Conservation (phyloP, 2,329 filamentous ascomycete genomes). For the Stagonosporopsis tanaceti region DNA sequence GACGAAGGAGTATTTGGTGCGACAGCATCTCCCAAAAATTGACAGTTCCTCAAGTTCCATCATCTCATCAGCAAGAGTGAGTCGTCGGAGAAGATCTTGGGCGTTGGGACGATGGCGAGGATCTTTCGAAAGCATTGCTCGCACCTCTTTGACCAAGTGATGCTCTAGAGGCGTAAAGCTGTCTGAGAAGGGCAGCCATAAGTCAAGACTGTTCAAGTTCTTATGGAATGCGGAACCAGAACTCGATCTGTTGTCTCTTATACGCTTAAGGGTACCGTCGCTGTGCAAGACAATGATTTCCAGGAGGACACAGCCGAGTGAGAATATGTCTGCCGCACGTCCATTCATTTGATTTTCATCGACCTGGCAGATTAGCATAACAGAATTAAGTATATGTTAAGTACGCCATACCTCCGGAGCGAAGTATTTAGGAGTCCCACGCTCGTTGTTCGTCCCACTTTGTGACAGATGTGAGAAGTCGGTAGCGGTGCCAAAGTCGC, state of each 20-base stretch:
- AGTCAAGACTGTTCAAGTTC: background rate
- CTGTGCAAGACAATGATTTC: constrained; percentile 68
- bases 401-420: constrained; percentile 24
- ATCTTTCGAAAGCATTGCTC: background rate
- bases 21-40: background rate
- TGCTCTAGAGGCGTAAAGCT: background rate
- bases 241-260: constrained; percentile 52
- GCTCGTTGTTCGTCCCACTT: constrained; percentile 34
- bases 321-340: constrained; percentile 70
- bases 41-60: background rate
- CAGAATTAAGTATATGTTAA: too few species aligned
- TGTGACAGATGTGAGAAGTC: constrained; percentile 32
- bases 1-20: background rate
- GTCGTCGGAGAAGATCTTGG: background rate
- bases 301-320: constrained; percentile 74
- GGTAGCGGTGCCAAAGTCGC: constrained; percentile 34
- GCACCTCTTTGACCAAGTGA: background rate
- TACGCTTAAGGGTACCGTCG: constrained; percentile 66
- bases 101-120: background rate
- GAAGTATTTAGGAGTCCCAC: constrained; percentile 33
- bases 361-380: background rate
- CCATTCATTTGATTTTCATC: too few species aligned
- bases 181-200: background rate
- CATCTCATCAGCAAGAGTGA: background rate
- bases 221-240: background rate